phyloP scores from a whole-genome alignment of 75 land plant genomes.

The Azolla pinnata region DNA sequence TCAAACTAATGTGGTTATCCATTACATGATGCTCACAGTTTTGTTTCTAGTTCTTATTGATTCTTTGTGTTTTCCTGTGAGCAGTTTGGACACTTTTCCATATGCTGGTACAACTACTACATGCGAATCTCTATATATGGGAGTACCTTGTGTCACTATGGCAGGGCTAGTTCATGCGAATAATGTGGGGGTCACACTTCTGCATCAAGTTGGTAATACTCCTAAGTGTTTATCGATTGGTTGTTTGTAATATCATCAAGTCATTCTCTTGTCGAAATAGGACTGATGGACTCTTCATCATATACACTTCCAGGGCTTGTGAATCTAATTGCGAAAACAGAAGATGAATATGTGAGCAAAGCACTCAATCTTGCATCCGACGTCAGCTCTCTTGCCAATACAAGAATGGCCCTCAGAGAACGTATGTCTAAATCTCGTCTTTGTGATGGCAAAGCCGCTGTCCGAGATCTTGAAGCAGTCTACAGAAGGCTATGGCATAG shows the following conservation, averaged over 20 bases:
- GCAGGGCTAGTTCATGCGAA: constrained; percentile 90
- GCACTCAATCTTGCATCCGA: constrained; percentile 75
- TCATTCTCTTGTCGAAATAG: too few relatives aligned
- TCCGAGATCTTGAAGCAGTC: constrained; percentile 47
- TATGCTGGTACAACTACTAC: constrained; percentile 98
- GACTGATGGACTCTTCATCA: not conserved
- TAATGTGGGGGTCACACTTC: constrained; percentile 95
- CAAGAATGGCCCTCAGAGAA: constrained; percentile 59
- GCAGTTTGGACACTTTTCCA: constrained; percentile 93
- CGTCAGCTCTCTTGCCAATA: constrained; percentile 41
- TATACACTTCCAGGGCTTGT: constrained; percentile 40
- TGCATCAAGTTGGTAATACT: constrained; percentile 72
- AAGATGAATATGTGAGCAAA: constrained; percentile 71
- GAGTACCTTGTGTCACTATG: constrained; percentile 96
- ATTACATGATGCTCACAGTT: too few relatives aligned
- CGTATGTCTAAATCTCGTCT: constrained; percentile 74
- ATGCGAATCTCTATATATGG: constrained; percentile 94
- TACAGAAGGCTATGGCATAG: constrained; percentile 73
- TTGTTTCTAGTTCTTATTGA: too few relatives aligned
- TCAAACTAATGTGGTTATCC: too few relatives aligned
- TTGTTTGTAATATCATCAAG: too few relatives aligned
- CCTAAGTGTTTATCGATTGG: constrained; percentile 15
- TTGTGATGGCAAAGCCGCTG: constrained; percentile 66
- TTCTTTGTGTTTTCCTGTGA: too few relatives aligned
- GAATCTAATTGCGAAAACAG: constrained; percentile 57